These are phyloP conservation scores for Acacia crassicarpa DNA, from an alignment of 306 rosid genomes.

Conservation along the genomic window DNA sequence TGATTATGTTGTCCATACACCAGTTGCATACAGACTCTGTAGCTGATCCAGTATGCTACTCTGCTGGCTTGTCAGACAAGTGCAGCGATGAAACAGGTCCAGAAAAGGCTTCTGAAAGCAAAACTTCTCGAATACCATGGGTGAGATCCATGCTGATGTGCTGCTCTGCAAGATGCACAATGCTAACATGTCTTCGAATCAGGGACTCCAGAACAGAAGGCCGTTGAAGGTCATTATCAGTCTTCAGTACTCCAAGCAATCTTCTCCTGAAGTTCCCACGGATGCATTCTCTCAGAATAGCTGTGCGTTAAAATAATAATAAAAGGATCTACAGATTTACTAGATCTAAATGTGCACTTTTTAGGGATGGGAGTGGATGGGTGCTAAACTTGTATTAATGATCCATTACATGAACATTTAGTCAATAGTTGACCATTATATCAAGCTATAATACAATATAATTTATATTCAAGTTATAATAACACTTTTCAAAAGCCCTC, in stretches of 20 bases:
- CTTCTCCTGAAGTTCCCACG: slow-evolving; percentile 98
- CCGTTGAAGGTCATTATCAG: slow-evolving; percentile 94
- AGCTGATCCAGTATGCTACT: slow-evolving; percentile 88
- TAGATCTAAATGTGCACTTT: not conserved
- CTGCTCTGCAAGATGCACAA: slow-evolving; percentile 95
- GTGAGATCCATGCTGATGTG: slow-evolving; percentile 98
- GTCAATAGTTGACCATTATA: too few relatives aligned
- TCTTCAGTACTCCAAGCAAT: slow-evolving; percentile 83
- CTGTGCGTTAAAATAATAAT: too few relatives aligned
- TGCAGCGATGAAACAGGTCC: slow-evolving; percentile 97
- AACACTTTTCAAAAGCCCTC: not conserved
- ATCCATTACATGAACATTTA: too few relatives aligned
- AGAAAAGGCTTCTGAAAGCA: slow-evolving; percentile 83
- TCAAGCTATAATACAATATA: too few relatives aligned
- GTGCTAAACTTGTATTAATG: too few relatives aligned
- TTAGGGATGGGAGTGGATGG: too few relatives aligned
- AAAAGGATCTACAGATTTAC: too few relatives aligned
- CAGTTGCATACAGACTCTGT: slow-evolving; percentile 89
- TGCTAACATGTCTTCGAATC: slow-evolving; percentile 80
- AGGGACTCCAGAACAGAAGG: slow-evolving; percentile 89
- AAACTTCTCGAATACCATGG: slow-evolving; percentile 90
- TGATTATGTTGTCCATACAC: slow-evolving; percentile 92
- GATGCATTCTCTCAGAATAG: slow-evolving; percentile 87
- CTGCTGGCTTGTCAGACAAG: slow-evolving; percentile 80
- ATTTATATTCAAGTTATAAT: not conserved